Base-by-base conservation (phyloP, 306 rosid species). In the Quercus bicolor region DNA sequence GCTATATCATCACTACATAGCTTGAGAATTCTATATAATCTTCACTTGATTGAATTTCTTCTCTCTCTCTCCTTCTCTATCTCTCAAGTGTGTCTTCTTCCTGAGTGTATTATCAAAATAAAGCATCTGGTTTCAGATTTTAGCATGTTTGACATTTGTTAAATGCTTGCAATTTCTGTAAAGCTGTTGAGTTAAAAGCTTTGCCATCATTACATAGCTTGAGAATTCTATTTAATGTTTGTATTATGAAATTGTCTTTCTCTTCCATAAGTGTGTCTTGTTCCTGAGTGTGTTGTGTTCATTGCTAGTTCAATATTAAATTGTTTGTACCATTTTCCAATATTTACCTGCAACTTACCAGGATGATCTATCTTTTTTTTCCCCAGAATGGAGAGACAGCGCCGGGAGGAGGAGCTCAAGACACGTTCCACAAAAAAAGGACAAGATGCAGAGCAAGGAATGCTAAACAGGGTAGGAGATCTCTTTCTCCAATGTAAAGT, bases 361-460 rank as follows among this genome's bases (percentile, higher is more conserved):
- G 12, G 5, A 21, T 19, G 26, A 62, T 59, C 59, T 68, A 53
- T 70, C 83, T 8, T 28, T 78, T 76, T 68, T 82, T 81, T 54
- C 77, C 56, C 48, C 81, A 95, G 99, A 86, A 93, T 95, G 99
- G 99, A 95, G 87, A 90, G 99, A 79, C 99, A 95, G 77, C 92
- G 99, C 29, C 90, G 96, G 69, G 99, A 95, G 87, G 99, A 95
- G 70, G 99, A 95, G 77, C 77, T 95, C 64, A 95, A 89, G 80
- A 90, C 83, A 12, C 88, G 96, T 61, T 59, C 96, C 34, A 86
- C 97, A 1, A 95, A 86, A 78, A 95, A 89, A 77, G 98, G 96
- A 61, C 98, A 87, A 45, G 99, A 88, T 54, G 87, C 94, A 20
- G 99, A 95, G 73, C 97, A 92, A 80, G 76, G 86, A 16, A 23